Percentiles rank a stretch among this genome's conserved stretches.
Conservation (phyloP, 345 rosid genomes). For the Rhizophora apiculata region DNA sequence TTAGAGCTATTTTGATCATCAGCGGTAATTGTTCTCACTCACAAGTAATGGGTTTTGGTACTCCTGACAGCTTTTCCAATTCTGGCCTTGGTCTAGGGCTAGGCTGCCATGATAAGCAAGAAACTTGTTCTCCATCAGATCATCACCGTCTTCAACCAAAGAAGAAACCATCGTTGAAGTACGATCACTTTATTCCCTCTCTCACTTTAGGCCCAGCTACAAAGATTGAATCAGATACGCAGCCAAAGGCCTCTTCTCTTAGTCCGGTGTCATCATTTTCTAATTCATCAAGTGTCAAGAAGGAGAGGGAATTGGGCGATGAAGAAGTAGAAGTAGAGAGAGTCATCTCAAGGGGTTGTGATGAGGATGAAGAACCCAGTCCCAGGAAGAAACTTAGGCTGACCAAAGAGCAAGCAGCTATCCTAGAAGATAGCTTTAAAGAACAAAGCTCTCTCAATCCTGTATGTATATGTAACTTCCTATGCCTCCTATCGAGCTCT, state of each 20-base stretch:
- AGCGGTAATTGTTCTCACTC: background rate
- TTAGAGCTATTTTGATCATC: background rate
- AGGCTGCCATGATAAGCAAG: background rate
- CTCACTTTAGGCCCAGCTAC: background rate
- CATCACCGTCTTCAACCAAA: background rate
- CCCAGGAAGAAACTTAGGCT: constrained; percentile 6
- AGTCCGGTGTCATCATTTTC: background rate
- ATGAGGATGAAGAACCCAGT: background rate
- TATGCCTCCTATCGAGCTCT: background rate
- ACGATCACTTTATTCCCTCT: constrained; percentile 2
- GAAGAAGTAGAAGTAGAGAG: constrained; percentile 1
- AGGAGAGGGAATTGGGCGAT: background rate
- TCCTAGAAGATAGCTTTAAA: background rate
- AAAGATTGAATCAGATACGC: background rate
- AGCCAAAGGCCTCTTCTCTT: background rate
- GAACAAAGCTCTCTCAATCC: constrained; percentile 1
- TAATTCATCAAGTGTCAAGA: background rate
- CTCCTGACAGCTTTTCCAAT: background rate
- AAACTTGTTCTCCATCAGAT: background rate
- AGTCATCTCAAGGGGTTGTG: background rate
- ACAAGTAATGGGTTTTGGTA: background rate
- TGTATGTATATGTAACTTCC: background rate
- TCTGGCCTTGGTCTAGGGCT: background rate
- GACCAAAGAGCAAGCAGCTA: background rate
- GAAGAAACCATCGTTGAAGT: constrained; percentile 3